Base-by-base conservation (phyloP, 257 asterid species). In the Handroanthus guayacan region DNA sequence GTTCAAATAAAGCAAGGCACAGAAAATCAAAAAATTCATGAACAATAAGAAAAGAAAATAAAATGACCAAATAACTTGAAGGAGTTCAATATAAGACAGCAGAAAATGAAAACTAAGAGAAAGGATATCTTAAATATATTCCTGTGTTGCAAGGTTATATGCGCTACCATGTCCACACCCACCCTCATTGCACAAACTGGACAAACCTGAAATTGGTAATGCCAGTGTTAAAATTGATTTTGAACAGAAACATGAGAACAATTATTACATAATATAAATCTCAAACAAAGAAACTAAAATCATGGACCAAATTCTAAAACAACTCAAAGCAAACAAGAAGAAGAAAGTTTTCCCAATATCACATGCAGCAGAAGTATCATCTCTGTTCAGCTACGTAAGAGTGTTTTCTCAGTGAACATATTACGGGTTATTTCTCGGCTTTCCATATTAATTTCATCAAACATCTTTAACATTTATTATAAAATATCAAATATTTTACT, bases 131-230 rank as follows among this genome's bases (percentile, higher is more conserved):
- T 95, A 81, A 89, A 87, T 84, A 89, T 85, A 79, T 80, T 93
- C 67, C 96, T 94, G 51, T 95, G 99, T 62, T 91, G 97, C 92
- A 91, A 85, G 70, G 96, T 91, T 74, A 95, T 88, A 78, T 95
- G 99, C 13, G 98, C 91, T 38, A 95, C 97, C 99, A 95, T 93
- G 84, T 95, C 97, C 34, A 89, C 92, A 58, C 94, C 98, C 87
- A 93, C 98, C 89, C 96, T 87, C 88, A 87, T 79, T 61, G 88
- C 76, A 74, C 98, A 95, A 81, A 93, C 91, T 67, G 98, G 99
- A 83, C 99, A 95, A 61, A 93, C 97, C 99, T 95, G 97, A 82
- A 81, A 75, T 62, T 54, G 48, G 48, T 70, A 71, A 55, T 71
- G 51, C 45, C 36, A 20, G 45, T 41, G 64, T 78, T 12, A 72